Percentiles rank a stretch among this genome's conserved stretches.
Evolutionary conservation across 1,284 basidiomycete genomes (phyloP).

Genomic region (Sporisorium reilianum): DNA sequence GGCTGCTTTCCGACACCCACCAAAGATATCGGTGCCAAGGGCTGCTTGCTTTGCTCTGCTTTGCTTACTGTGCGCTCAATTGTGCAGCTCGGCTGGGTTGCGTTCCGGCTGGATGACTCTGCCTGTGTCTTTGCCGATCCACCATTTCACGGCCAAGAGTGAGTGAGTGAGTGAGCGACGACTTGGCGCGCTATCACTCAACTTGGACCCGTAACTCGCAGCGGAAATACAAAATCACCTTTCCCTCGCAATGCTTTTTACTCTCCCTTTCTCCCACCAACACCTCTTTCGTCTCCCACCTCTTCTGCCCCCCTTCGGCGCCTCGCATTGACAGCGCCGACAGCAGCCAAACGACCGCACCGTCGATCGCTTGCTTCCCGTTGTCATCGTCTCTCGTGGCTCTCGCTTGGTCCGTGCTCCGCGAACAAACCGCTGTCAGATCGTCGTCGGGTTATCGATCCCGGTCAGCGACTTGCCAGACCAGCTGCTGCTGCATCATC

Average conservation of each 20-base stretch:
- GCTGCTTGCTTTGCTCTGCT: no score
- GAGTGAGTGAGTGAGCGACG: no score
- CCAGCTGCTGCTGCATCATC: no score
- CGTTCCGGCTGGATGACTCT: background rate
- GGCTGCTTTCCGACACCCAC: background rate
- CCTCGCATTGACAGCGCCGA: background rate
- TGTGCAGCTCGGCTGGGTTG: background rate
- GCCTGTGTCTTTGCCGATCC: background rate
- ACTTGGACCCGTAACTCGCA: slow-evolving; percentile 3
- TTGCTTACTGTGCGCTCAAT: background rate
- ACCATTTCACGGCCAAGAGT: background rate
- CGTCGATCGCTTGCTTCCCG: background rate
- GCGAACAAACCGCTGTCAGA: background rate
- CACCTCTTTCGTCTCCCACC: background rate
- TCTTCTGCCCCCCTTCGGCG: background rate
- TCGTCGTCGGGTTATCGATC: background rate
- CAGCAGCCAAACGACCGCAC: background rate
- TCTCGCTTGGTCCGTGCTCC: background rate
- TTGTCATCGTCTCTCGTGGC: background rate
- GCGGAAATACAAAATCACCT: no score
- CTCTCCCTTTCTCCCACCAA: background rate
- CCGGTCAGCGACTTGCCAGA: background rate
- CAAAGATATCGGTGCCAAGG: no score
- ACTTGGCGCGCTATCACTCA: no score
- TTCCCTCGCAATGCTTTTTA: no score